Conservation (phyloP, 352 stramenopile species). For the Pythium angustatum region DNA sequence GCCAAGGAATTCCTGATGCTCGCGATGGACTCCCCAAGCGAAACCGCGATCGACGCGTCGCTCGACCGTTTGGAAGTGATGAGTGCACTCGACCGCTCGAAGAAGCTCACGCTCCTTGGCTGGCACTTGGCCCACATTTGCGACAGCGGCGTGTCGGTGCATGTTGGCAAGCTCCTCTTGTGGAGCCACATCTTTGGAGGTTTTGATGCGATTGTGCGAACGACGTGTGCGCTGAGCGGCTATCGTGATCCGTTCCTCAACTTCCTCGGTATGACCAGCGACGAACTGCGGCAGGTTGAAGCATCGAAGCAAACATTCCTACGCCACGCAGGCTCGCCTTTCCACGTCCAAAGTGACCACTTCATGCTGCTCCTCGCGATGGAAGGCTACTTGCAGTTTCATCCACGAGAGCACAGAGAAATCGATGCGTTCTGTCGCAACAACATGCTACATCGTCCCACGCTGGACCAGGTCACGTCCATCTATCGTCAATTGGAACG, state of each 20-base stretch:
- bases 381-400: constrained; percentile 52
- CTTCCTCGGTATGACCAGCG: constrained; percentile 64
- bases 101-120: constrained; percentile 57
- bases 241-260: constrained; percentile 79
- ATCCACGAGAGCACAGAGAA: constrained; percentile 36
- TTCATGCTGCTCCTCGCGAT: constrained; percentile 70
- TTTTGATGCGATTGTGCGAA: constrained; percentile 62
- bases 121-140: constrained; percentile 80
- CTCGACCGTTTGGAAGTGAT: constrained; percentile 88
- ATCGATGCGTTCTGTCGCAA: constrained; percentile 58
- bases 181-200: constrained; percentile 71
- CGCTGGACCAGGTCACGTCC: constrained; percentile 62
- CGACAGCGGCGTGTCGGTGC: constrained; percentile 57
- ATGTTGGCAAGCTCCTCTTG: constrained; percentile 73
- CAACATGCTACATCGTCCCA: constrained; percentile 64
- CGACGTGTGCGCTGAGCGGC: constrained; percentile 67
- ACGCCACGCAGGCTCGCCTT: constrained; percentile 35
- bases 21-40: constrained; percentile 92
- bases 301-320: constrained; percentile 57
- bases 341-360: constrained; percentile 67
- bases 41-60: constrained; percentile 89
- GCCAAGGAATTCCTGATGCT: constrained; percentile 88
- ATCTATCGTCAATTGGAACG: constrained; percentile 70
- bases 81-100: constrained; percentile 48
- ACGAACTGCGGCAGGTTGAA: constrained; percentile 59